phyloP scores from a whole-genome alignment of 768 basidiomycete species.

The Psilocybe subaeruginosa region DNA sequence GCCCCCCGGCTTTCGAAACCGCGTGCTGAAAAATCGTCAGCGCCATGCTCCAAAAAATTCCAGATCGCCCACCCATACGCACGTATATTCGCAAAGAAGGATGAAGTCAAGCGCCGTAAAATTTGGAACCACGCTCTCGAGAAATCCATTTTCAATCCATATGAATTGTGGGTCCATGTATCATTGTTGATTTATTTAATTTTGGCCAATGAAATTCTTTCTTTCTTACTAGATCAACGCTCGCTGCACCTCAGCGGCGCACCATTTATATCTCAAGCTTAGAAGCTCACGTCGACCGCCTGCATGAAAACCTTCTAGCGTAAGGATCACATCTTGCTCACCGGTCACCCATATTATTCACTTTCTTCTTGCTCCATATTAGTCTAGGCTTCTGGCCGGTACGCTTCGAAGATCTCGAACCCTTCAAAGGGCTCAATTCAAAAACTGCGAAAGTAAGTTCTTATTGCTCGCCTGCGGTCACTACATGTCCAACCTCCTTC shows the following conservation, averaged over 20 bases:
- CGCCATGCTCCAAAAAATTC: slow-evolving; percentile 13
- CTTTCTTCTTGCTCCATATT: slow-evolving; percentile 3
- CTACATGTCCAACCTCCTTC: not conserved
- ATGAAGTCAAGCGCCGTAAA: slow-evolving; percentile 66
- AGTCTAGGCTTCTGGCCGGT: slow-evolving; percentile 60
- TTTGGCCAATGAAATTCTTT: not conserved
- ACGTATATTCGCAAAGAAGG: slow-evolving; percentile 66
- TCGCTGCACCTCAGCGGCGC: slow-evolving; percentile 70
- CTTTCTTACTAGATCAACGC: slow-evolving; percentile 50
- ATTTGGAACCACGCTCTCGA: slow-evolving; percentile 82
- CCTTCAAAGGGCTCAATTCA: slow-evolving; percentile 71
- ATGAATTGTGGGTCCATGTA: slow-evolving; percentile 56
- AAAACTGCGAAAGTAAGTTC: slow-evolving; percentile 70
- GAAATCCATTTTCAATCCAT: slow-evolving; percentile 67
- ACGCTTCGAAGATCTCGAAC: slow-evolving; percentile 55
- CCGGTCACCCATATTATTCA: not conserved
- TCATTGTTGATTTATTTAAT: not conserved
- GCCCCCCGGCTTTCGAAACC: slow-evolving; percentile 7
- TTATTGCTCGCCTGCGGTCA: not conserved
- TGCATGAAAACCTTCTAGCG: slow-evolving; percentile 61
- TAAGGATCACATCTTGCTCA: slow-evolving; percentile 12
- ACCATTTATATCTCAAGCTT: slow-evolving; percentile 74
- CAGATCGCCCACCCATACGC: slow-evolving; percentile 68
- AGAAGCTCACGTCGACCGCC: slow-evolving; percentile 70
- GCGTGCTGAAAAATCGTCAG: slow-evolving; percentile 1